These are phyloP conservation scores for Apiotrichum montevideense DNA, from an alignment of 1,284 basidiomycete species.

Conservation along the genomic window DNA sequence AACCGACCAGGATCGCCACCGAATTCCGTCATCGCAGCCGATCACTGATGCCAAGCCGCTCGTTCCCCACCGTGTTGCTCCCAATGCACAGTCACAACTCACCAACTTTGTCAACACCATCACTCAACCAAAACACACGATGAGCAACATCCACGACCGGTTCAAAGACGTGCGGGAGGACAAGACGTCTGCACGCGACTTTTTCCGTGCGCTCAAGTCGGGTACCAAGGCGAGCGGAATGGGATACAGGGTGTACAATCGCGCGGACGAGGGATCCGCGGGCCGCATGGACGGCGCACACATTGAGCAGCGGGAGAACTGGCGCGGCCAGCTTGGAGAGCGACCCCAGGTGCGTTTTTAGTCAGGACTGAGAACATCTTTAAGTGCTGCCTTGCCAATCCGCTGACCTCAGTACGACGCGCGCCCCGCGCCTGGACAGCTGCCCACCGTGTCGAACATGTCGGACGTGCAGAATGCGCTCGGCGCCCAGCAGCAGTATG, in stretches of 20 bases:
- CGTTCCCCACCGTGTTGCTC: too few species aligned
- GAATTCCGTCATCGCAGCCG: too few species aligned
- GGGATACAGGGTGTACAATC: constrained; percentile 8
- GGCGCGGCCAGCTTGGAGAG: not conserved
- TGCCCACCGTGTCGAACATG: constrained; percentile 2
- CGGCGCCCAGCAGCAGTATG: constrained; percentile 8
- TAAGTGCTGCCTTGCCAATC: too few species aligned
- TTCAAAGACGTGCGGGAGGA: constrained; percentile 8
- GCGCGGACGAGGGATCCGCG: constrained; percentile 6
- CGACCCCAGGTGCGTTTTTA: not conserved
- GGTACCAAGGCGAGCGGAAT: constrained; percentile 5
- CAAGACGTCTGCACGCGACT: not conserved
- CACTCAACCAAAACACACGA: not conserved
- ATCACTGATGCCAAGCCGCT: too few species aligned
- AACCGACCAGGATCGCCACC: too few species aligned
- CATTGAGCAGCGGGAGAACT: not conserved
- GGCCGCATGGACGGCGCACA: not conserved
- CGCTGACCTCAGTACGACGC: constrained; percentile 6
- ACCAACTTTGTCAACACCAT: too few species aligned
- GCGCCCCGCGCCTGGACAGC: constrained; percentile 5
- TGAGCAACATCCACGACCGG: constrained; percentile 10
- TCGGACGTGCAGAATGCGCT: constrained; percentile 10
- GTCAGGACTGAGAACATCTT: not conserved
- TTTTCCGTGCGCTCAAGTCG: constrained; percentile 9
- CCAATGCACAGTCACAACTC: too few species aligned